Percentiles rank a stretch among this genome's conserved stretches.
phyloP scores from a whole-genome alignment of 257 asterid species.

The Salvia hispanica region DNA sequence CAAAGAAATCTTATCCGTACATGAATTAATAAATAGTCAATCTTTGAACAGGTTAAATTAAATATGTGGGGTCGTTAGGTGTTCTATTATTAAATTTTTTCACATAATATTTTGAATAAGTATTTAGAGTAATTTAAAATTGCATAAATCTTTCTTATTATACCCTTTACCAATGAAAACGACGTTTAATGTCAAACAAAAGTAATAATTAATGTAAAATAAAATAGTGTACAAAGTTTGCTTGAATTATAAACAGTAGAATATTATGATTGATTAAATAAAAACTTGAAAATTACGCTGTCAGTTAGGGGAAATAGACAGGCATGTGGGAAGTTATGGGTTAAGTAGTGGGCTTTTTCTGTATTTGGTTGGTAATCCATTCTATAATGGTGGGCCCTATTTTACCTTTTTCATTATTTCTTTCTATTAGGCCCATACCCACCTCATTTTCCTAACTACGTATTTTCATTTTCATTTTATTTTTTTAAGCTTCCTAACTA shows the following conservation, averaged over 20 bases:
- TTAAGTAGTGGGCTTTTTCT: slow-evolving; percentile 35
- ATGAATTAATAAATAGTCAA: too few species aligned
- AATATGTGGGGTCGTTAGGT: too few species aligned
- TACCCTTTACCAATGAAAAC: too few species aligned
- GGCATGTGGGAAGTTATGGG: slow-evolving; percentile 34
- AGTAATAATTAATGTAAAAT: too few species aligned
- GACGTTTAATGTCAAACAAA: too few species aligned
- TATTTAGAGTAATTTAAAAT: too few species aligned
- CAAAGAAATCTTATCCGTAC: too few species aligned
- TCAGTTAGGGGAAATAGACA: slow-evolving; percentile 21
- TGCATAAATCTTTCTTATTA: too few species aligned
- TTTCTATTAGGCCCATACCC: slow-evolving; percentile 27
- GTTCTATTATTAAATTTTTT: too few species aligned
- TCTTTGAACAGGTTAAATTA: too few species aligned
- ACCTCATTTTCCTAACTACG: slow-evolving; percentile 20
- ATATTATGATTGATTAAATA: not conserved
- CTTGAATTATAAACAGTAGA: slow-evolving; percentile 11
- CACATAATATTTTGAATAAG: too few species aligned
- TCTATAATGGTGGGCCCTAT: slow-evolving; percentile 32
- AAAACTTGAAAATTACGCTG: slow-evolving; percentile 25
- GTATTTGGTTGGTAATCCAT: slow-evolving; percentile 31
- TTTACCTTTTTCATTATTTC: not conserved
- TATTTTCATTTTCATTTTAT: not conserved
- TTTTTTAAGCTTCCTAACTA: too few species aligned
- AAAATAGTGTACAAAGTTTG: not conserved